Conservation (phyloP, 2,329 filamentous ascomycete genomes). For the Ascochyta lentis region DNA sequence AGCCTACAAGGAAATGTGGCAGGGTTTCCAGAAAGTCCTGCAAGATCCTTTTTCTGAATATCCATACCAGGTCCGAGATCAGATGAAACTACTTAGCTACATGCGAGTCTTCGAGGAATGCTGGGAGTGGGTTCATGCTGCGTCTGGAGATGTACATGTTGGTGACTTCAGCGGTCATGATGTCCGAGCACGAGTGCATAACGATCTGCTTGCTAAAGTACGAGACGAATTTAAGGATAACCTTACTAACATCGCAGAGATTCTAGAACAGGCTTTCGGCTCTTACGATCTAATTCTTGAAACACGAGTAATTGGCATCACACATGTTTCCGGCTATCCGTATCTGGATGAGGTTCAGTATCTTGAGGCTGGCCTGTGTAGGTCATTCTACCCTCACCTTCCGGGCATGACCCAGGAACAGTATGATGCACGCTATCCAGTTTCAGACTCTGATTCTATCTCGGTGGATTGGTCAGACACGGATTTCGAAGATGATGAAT, state of each 20-base stretch:
- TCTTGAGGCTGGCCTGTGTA: too few species aligned
- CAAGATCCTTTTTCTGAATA: conserved; percentile 1
- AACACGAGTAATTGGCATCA: too few species aligned
- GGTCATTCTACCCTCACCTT: too few species aligned
- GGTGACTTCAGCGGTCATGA: too few species aligned
- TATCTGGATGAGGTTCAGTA: too few species aligned
- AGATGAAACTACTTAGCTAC: background rate
- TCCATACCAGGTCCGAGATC: background rate
- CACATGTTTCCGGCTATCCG: too few species aligned
- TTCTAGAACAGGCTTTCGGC: background rate
- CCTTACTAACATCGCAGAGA: background rate
- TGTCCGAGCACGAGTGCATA: too few species aligned
- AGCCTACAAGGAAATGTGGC: background rate
- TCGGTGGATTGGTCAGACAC: background rate
- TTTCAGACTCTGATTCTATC: background rate
- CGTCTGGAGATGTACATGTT: too few species aligned
- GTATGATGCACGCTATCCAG: too few species aligned
- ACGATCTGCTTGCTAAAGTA: background rate
- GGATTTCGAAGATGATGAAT: too few species aligned
- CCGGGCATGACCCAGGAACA: too few species aligned
- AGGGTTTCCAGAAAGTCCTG: background rate
- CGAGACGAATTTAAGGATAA: background rate
- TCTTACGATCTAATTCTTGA: too few species aligned
- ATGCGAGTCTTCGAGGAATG: conserved; percentile 1
- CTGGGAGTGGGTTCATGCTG: background rate